Base-by-base conservation (phyloP, 129 eudicot genomes). In the Centaurea solstitialis region DNA sequence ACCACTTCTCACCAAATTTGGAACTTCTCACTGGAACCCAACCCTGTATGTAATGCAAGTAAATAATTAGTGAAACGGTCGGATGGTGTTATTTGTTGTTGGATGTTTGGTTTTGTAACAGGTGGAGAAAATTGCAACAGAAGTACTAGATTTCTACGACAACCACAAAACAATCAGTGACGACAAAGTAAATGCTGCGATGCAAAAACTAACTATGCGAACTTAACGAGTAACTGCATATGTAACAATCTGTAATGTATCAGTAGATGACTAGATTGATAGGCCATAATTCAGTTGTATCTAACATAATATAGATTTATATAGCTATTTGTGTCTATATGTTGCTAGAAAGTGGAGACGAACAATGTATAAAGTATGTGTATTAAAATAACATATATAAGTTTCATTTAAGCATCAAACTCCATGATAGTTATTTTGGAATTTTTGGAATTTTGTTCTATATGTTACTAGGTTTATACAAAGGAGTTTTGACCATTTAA, bases 121-220 rank as follows among this genome's bases (percentile, higher is more conserved):
- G 99, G 99, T 95, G 88, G 94, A 95, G 80, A 95, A 95, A 79
- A 88, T 95, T 35, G 92, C 99, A 2, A 95, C 91, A 79, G 99
- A 95, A 86, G 87, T 95, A 73, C 70, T 95, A 61, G 99, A 95
- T 82, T 95, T 92, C 76, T 95, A 95, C 1, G 99, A 95, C 87
- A 80, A 84, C 94, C 87, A 90, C 88, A 93, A 88, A 81, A 83
- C 75, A 78, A 88, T 90, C 72, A 81, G 90, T 5, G 99, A 93
- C 3, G 98, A 95, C 45, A 88, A 88, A 87, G 87, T 93, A 76
- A 85, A 80, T 69, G 89, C 88, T 7, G 97, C 93, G 4, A 89
- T 92, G 97, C 85, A 79, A 89, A 95, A 93, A 85, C 91, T 95
- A 79, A 72, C 86, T 38, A 23, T 41, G 12, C 87, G 83, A 85